Percentiles rank a stretch among this genome's conserved stretches.
phyloP scores from a whole-genome alignment of 2,329 filamentous ascomycete species.

The Pseudopithomyces chartarum region DNA sequence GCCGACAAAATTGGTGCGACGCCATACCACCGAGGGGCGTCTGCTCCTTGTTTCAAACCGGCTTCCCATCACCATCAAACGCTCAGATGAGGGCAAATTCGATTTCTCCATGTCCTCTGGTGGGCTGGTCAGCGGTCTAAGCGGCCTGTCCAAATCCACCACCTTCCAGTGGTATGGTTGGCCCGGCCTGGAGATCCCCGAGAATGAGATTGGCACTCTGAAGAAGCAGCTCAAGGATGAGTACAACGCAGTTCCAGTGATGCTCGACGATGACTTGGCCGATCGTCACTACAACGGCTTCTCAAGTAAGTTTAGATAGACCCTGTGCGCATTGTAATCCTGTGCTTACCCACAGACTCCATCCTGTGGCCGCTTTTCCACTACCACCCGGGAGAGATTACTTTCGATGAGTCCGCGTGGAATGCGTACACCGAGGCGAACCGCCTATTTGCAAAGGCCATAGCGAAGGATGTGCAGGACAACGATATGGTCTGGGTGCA shows the following conservation, averaged over 20 bases:
- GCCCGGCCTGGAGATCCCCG: conserved; percentile 91
- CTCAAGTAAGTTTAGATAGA: conserved; percentile 68
- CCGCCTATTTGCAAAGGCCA: conserved; percentile 84
- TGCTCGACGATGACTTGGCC: conserved; percentile 89
- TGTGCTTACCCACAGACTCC: conserved; percentile 62
- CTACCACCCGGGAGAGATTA: conserved; percentile 98
- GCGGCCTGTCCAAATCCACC: conserved; percentile 87
- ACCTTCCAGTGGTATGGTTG: conserved; percentile 99
- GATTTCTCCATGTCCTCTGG: conserved; percentile 96
- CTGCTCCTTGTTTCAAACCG: conserved; percentile 92
- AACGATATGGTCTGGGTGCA: conserved; percentile 98
- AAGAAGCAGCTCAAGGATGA: conserved; percentile 81
- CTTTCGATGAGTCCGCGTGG: conserved; percentile 95
- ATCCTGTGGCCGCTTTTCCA: conserved; percentile 99
- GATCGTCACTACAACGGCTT: conserved; percentile 98
- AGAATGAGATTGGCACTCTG: conserved; percentile 76
- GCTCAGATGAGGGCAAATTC: conserved; percentile 88
- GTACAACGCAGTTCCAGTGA: conserved; percentile 88
- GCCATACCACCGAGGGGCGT: conserved; percentile 47
- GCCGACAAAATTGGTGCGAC: conserved; percentile 35
- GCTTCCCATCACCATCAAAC: conserved; percentile 94
- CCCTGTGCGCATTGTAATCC: not conserved
- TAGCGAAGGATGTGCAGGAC: conserved; percentile 86
- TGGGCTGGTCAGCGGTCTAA: conserved; percentile 90
- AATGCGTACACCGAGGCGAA: conserved; percentile 92